Evolutionary conservation across 768 basidiomycete species (phyloP).

Genomic region (Lactifluus rugatus): DNA sequence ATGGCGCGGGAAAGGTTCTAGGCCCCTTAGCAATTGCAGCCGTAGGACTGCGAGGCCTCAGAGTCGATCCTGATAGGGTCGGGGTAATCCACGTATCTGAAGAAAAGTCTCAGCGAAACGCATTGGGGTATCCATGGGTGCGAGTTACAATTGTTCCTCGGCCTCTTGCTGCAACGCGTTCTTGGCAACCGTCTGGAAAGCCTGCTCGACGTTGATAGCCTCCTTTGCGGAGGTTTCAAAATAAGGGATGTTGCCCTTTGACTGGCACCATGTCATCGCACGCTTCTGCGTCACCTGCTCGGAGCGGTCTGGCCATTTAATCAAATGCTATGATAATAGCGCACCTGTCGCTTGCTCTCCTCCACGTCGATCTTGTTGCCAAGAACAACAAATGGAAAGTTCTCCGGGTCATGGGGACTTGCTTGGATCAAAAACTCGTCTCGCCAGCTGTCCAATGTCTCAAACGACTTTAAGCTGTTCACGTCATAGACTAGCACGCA

Average conservation of each 20-base stretch:
- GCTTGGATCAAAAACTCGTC: conserved; percentile 99
- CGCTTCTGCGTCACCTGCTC: conserved; percentile 94
- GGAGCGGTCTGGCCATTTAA: background rate
- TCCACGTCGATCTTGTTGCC: conserved; percentile 99
- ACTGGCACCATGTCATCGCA: conserved; percentile 99
- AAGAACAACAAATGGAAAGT: conserved; percentile 97
- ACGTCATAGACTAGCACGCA: conserved; percentile 99
- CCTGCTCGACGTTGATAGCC: conserved; percentile 99
- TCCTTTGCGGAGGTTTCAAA: conserved; percentile 99
- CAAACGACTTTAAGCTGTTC: conserved; percentile 96
- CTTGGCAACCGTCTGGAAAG: conserved; percentile 99
- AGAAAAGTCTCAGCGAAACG: conserved; percentile 16
- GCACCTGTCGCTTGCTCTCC: conserved; percentile 93
- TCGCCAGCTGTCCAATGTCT: conserved; percentile 97
- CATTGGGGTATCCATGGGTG: conserved; percentile 12
- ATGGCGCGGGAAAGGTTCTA: background rate
- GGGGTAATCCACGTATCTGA: conserved; percentile 94
- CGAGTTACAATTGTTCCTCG: conserved; percentile 82
- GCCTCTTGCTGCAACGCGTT: conserved; percentile 96
- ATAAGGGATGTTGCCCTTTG: conserved; percentile 99
- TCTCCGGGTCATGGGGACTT: conserved; percentile 97
- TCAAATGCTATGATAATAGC: conserved; percentile 16
- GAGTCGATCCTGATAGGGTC: conserved; percentile 97
- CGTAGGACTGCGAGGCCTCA: conserved; percentile 83
- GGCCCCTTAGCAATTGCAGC: conserved; percentile 70